Evolutionary conservation across 176 grass and related monocot species (phyloP), one percentile per base, ranked within the genome.

Genomic region (Secale cereale): DNA sequence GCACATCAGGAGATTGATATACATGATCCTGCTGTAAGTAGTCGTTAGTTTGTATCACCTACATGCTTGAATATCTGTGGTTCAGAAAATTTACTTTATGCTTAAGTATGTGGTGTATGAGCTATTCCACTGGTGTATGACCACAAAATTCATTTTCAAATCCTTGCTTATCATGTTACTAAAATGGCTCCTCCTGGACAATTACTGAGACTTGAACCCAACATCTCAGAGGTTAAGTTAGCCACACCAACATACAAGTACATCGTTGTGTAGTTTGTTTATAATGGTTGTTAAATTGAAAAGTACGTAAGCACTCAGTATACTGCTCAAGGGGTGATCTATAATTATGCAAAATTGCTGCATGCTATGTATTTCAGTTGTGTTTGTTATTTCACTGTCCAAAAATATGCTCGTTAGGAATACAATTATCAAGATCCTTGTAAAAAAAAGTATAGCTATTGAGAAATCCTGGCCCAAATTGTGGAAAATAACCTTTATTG

Each of bases 1-100:
- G 92, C 92, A 3, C 88, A 91, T 81, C 74, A 91, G 84, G 88
- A 94, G 83, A 94, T 94, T 65, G 92, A 94, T 85, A 94, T 94
- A 59, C 66, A 88, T 81, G 84, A 94, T 84, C 92, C 92, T 78
- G 76, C 88, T 67, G 92, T 94, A 79, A 94, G 92, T 77, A 82
- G 80, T 36, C 8, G 31, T 52, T n/a, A 69, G 60, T 37, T 90
- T 68, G 9, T 36, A 86, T 77, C 28, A 43, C 35, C 10, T 33
- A 28, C 22, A 78, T 65, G 61, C 29, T 45, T 66, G 23, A 81
- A 32, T 87, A 30, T 67, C 23, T 46, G 8, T 60, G 20, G 52
- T 78, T 25, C 28, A 50, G 19, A 88, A 65, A 79, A 74, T 46
- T n/a, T 65, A 11, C 26, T 7, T 57, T 82, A 19, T 57, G 41